Evolutionary conservation across 768 basidiomycete species (phyloP).

Genomic region (Auricularia sp.): DNA sequence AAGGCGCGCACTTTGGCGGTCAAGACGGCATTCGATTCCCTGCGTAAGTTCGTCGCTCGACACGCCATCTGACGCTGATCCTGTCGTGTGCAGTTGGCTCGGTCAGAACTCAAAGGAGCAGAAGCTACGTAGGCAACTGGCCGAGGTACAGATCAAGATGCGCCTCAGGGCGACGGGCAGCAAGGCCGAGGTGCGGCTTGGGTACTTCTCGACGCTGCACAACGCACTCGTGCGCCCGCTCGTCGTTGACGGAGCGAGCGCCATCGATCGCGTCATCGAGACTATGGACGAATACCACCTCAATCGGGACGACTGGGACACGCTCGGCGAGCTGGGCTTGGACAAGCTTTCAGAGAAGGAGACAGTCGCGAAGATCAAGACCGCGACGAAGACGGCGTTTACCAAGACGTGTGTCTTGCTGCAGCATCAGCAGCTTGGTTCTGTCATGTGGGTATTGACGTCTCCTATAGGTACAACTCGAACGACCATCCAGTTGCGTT

Average conservation of each 20-base stretch:
- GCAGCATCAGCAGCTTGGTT: not conserved
- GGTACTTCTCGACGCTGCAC: conserved; percentile 84
- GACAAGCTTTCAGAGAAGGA: conserved; percentile 64
- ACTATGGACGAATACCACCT: conserved; percentile 92
- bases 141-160: conserved; percentile 92
- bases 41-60: conserved; percentile 42
- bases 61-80: not conserved
- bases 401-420: conserved; percentile 60
- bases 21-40: conserved; percentile 68
- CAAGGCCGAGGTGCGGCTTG: conserved; percentile 80
- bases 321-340: conserved; percentile 86
- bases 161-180: conserved; percentile 87
- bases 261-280: conserved; percentile 72
- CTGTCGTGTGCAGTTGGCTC: conserved; percentile 60
- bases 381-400: conserved; percentile 73
- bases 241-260: conserved; percentile 55
- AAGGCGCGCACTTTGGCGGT: conserved; percentile 54
- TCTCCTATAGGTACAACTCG: conserved; percentile 64
- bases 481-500: conserved; percentile 90
- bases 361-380: conserved; percentile 74
- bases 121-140: conserved; percentile 70
- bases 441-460: not conserved
- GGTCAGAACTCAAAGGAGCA: conserved; percentile 93
- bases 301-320: conserved; percentile 94
- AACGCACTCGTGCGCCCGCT: conserved; percentile 74